Percentiles rank a stretch among this genome's conserved stretches.
These are phyloP conservation scores for Curvularia lunata DNA, from an alignment of 2,329 filamentous ascomycete genomes.

Conservation along the genomic window DNA sequence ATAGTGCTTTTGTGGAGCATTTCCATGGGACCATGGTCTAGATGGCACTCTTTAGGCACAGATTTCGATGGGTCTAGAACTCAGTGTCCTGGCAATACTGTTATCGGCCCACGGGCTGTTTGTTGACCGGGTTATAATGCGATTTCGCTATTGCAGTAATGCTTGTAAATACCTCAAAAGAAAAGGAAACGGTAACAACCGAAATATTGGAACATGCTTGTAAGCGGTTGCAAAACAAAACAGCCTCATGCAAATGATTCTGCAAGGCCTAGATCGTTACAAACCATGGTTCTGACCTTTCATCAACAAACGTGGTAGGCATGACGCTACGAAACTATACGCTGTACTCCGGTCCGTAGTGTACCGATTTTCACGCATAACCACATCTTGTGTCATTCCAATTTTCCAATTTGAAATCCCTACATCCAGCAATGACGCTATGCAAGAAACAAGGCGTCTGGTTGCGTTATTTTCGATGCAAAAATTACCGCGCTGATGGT, in stretches of 20 bases:
- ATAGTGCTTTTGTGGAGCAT: not conserved
- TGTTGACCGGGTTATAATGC: not conserved
- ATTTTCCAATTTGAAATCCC: not conserved
- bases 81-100: not conserved
- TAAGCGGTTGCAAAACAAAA: not conserved
- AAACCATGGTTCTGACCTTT: not conserved
- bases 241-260: not conserved
- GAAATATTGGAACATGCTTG: not conserved
- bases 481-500: not conserved
- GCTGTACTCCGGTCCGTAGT: not conserved
- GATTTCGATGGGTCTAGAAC: not conserved
- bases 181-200: not conserved
- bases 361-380: not conserved
- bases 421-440: not conserved
- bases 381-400: not conserved
- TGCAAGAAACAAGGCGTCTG: not conserved
- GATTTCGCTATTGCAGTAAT: not conserved
- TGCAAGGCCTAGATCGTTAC: not conserved
- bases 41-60: not conserved
- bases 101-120: not conserved
- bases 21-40: not conserved
- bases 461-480: not conserved
- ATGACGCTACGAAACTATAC: not conserved
- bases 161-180: not conserved
- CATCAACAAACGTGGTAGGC: not conserved